Evolutionary conservation across 2,329 filamentous ascomycete species (phyloP), one percentile per base, ranked within the genome.

Genomic region (Coniella lustricola): DNA sequence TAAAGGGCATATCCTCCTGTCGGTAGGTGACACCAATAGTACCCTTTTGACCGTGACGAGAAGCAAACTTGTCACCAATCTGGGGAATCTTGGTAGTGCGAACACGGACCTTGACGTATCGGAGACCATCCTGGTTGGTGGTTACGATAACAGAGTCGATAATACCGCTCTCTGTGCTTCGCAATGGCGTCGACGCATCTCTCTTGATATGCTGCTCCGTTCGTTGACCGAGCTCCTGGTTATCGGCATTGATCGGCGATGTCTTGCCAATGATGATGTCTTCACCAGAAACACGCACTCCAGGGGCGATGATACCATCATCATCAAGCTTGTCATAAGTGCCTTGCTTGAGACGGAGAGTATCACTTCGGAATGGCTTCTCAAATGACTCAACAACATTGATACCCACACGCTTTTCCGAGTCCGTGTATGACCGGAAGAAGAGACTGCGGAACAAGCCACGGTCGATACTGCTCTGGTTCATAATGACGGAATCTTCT

Each of bases 401-500:
- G 71, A 97, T 86, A 54, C 93, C 93, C 25, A 98, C 85, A 56
- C 89, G 85, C 76, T 97, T 97, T 71, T 98, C 93, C 56, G 90
- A 89, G 62, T 98, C 93, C 29, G 90, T 94, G 69, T 98, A 98
- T 10, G 91, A 90, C 58, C 94, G 84, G 79, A 95, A 98, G 75
- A 97, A 98, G 47, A 98, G 71, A 78, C 90, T 96, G 62, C 94
- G 82, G 84, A 98, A 98, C 4, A 98, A 76, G 54, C 93, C 93
- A 62, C 93, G 87, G 67, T 98, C 93, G 61, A 98, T 97, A 68
- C 90, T 95, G 71, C 90, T 96, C 72, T 98, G 93, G 68, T 98
- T 98, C 93, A 98, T 97, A 61, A 98, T 95, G 57, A 98, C 91
- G 57, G 93, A 98, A 82, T 98, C 93, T 89, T 98, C 93, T 67